phyloP scores from a whole-genome alignment of 495 filamentous ascomycete species.

The Hyaloscypha hepaticicola region DNA sequence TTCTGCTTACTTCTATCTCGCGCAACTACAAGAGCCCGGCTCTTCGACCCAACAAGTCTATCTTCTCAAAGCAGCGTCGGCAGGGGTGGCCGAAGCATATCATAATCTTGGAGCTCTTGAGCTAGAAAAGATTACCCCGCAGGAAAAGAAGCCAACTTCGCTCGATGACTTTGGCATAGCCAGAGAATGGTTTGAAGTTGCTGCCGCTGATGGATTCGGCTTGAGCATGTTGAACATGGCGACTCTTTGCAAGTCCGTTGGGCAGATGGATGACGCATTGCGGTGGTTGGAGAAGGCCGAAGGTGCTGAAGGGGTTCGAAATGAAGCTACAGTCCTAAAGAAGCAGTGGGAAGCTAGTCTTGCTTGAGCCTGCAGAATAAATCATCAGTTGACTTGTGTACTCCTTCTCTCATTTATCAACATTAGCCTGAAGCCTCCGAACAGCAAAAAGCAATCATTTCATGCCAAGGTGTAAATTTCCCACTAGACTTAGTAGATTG shows the following conservation, averaged over 20 bases:
- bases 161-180: constrained; percentile 26
- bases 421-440: too few species aligned
- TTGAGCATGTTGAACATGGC: constrained; percentile 30
- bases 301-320: not conserved
- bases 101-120: constrained; percentile 26
- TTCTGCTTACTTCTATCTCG: constrained; percentile 26
- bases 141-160: not conserved
- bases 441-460: too few species aligned
- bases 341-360: not conserved
- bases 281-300: constrained; percentile 28
- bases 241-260: constrained; percentile 15
- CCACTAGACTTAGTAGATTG: too few species aligned
- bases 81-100: constrained; percentile 24
- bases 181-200: constrained; percentile 28
- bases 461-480: too few species aligned
- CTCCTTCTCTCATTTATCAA: too few species aligned
- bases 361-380: not conserved
- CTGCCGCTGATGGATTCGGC: constrained; percentile 24
- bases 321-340: not conserved
- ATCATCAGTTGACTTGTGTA: too few species aligned
- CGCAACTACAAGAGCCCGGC: constrained; percentile 15
- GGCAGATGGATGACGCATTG: constrained; percentile 15
- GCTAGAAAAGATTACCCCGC: constrained; percentile 11
- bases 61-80: constrained; percentile 27
- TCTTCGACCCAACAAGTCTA: constrained; percentile 19